Conservation (phyloP, 169 alveolate genomes). For the Pseudocohnilembus persalinus region DNA sequence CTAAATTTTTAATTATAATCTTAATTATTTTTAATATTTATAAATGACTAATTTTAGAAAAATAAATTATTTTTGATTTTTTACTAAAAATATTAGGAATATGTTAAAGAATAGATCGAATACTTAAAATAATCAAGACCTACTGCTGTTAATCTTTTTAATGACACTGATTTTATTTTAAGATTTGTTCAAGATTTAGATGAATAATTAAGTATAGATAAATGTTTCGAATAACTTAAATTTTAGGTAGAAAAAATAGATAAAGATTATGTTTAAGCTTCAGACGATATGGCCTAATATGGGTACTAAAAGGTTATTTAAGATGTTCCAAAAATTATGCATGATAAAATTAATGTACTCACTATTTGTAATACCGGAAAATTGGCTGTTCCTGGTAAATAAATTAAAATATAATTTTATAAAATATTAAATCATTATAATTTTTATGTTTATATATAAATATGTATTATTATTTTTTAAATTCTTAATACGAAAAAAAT, state of each 20-base stretch:
- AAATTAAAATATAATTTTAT: too few relatives aligned
- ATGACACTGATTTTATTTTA: conserved; percentile 10
- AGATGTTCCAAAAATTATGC: neutral
- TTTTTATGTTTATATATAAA: too few relatives aligned
- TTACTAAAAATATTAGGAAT: neutral
- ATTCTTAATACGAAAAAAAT: too few relatives aligned
- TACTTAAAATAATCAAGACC: conserved; percentile 12
- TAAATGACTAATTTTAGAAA: too few relatives aligned
- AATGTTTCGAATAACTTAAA: neutral
- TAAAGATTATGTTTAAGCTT: conserved; percentile 2
- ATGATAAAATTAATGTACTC: conserved; percentile 8
- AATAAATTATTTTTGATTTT: too few relatives aligned
- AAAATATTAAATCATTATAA: neutral
- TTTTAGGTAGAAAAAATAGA: neutral
- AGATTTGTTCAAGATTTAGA: neutral
- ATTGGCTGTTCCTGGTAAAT: conserved; percentile 20
- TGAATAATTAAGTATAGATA: neutral
- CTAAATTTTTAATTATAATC: too few relatives aligned
- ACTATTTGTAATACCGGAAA: conserved; percentile 29
- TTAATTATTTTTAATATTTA: too few relatives aligned
- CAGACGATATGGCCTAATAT: neutral
- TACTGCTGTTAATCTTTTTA: conserved; percentile 16
- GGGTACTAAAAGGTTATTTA: neutral
- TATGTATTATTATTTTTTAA: too few relatives aligned
- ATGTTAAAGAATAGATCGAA: neutral